Evolutionary conservation across 768 basidiomycete genomes (phyloP).

Genomic region (Guyanaporus albipodus): DNA sequence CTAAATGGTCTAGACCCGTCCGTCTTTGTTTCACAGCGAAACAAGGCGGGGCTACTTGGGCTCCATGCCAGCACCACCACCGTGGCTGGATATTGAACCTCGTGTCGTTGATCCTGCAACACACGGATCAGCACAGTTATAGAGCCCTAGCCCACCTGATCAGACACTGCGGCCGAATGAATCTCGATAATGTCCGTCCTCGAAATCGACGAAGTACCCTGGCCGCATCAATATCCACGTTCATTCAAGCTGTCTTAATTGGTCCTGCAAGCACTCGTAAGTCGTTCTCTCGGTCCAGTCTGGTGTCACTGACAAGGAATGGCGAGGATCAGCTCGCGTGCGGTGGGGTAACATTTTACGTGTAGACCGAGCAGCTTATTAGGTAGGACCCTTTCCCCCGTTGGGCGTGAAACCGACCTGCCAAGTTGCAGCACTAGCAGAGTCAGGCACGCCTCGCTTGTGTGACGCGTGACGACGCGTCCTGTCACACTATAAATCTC

Average conservation of each 20-base stretch:
- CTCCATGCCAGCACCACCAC: too few species aligned
- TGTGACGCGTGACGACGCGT: conserved; percentile 28
- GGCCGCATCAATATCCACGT: background rate
- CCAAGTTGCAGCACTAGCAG: too few species aligned
- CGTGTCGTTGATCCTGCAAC: background rate
- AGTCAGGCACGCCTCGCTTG: too few species aligned
- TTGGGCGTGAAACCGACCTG: too few species aligned
- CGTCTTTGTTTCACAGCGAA: conserved; percentile 3
- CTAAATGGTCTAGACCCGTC: background rate
- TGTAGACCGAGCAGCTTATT: too few species aligned
- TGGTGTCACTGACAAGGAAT: too few species aligned
- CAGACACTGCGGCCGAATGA: background rate
- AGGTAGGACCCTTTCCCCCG: too few species aligned
- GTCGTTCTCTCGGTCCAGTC: too few species aligned
- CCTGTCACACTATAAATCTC: conserved; percentile 20
- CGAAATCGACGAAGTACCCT: too few species aligned
- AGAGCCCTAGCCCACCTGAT: background rate
- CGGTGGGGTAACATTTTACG: too few species aligned
- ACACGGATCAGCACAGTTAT: background rate
- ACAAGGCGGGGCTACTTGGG: background rate
- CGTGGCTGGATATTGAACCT: background rate
- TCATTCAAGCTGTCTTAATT: background rate
- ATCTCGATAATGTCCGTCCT: background rate
- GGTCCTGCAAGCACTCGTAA: too few species aligned
- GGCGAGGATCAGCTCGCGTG: too few species aligned